A percentile compares a stretch with the other conserved stretches of the same genome.
These are phyloP conservation scores for Bothriochloa decipiens DNA, from an alignment of 176 grass and related monocot genomes.

Conservation along the genomic window DNA sequence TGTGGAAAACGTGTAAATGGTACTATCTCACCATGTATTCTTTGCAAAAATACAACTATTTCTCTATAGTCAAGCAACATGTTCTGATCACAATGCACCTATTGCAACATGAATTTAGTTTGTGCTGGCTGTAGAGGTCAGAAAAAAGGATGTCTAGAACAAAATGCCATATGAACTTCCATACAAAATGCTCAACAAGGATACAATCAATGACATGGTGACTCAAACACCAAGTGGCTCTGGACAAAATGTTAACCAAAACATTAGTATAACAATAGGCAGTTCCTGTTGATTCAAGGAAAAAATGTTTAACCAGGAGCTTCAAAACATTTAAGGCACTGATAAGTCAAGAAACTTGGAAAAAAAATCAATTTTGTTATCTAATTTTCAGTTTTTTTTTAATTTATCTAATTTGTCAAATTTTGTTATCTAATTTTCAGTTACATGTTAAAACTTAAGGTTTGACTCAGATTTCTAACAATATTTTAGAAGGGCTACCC, in stretches of 20 bases:
- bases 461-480: neutral
- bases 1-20: neutral
- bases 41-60: neutral
- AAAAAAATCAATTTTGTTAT: constrained; percentile 1
- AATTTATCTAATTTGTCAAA: neutral
- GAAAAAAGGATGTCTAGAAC: neutral
- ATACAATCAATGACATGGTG: neutral
- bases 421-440: neutral
- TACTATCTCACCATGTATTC: neutral
- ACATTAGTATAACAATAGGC: neutral
- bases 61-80: neutral
- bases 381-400: neutral
- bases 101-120: neutral
- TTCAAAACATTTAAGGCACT: neutral
- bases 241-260: neutral
- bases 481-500: neutral
- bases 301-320: neutral
- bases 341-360: neutral
- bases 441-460: neutral
- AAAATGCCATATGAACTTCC: neutral
- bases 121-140: neutral
- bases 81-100: neutral
- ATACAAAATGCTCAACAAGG: neutral
- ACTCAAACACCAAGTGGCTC: neutral
- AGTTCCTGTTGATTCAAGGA: neutral